Conservation (phyloP, 495 filamentous ascomycete species). For the Neurospora africana region DNA sequence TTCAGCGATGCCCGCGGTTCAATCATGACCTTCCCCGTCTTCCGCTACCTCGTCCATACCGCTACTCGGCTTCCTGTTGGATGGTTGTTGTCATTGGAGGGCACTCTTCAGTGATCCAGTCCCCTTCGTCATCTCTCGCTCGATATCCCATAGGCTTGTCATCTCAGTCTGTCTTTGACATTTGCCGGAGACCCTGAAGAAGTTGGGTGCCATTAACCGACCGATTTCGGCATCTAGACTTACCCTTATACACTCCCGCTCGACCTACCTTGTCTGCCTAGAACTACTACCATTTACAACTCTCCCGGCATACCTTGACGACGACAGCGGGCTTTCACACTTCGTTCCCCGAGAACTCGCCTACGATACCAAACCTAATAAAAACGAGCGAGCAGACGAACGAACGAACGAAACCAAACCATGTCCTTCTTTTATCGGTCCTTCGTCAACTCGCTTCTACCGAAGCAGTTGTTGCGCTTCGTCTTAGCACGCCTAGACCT, state of each 20-base stretch:
- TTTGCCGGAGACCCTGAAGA: not conserved
- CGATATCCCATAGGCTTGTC: not conserved
- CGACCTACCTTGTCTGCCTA: not conserved
- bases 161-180: not conserved
- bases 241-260: not conserved
- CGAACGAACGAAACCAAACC: not conserved
- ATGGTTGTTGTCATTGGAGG: not conserved
- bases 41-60: not conserved
- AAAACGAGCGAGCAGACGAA: not conserved
- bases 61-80: not conserved
- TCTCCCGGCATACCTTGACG: not conserved
- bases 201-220: not conserved
- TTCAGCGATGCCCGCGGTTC: not conserved
- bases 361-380: not conserved
- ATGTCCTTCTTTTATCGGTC: slow-evolving; percentile 58
- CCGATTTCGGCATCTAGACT: not conserved
- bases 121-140: not conserved
- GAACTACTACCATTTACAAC: not conserved
- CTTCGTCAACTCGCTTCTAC: slow-evolving; percentile 53
- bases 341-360: not conserved
- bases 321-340: not conserved
- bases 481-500: slow-evolving; percentile 68
- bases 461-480: slow-evolving; percentile 73
- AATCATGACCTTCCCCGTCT: slow-evolving; percentile 1
- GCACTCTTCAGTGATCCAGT: not conserved